Evolutionary conservation across 2,329 filamentous ascomycete species (phyloP).

Genomic region (Fonsecaea nubica): DNA sequence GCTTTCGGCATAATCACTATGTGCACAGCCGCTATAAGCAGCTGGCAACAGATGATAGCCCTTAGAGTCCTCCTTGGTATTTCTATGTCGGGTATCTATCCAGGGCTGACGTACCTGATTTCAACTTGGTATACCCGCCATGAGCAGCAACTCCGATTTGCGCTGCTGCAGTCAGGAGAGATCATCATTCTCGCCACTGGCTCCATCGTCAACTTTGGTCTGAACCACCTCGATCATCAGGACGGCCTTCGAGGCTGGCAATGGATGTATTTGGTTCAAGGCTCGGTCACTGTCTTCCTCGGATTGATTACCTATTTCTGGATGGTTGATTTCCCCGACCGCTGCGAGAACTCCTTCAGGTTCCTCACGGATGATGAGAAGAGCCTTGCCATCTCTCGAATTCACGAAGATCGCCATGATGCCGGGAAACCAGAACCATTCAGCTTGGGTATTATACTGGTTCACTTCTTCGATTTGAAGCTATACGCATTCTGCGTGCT

Average conservation of each 20-base stretch:
- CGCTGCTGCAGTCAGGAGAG: slow-evolving; percentile 34
- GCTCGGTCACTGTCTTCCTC: slow-evolving; percentile 64
- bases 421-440: slow-evolving; percentile 62
- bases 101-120: slow-evolving; percentile 53
- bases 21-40: slow-evolving; percentile 70
- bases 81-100: slow-evolving; percentile 60
- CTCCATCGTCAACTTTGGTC: slow-evolving; percentile 70
- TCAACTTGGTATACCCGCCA: slow-evolving; percentile 66
- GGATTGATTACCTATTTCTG: slow-evolving; percentile 70
- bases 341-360: slow-evolving; percentile 61
- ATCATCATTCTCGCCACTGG: slow-evolving; percentile 71
- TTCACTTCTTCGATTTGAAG: slow-evolving; percentile 62
- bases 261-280: slow-evolving; percentile 73
- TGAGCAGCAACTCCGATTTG: slow-evolving; percentile 34
- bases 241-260: slow-evolving; percentile 67
- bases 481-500: slow-evolving; percentile 35
- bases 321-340: slow-evolving; percentile 74
- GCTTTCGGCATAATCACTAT: slow-evolving; percentile 70
- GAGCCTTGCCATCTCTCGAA: slow-evolving; percentile 62
- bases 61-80: slow-evolving; percentile 70
- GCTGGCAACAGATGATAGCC: slow-evolving; percentile 73
- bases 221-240: slow-evolving; percentile 67
- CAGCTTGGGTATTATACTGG: slow-evolving; percentile 63
- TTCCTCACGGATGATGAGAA: slow-evolving; percentile 66
- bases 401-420: slow-evolving; percentile 67